Percentiles rank a stretch among this genome's conserved stretches.
phyloP scores from a whole-genome alignment of 2,329 filamentous ascomycete species.

The Lachnellula subtilissima region DNA sequence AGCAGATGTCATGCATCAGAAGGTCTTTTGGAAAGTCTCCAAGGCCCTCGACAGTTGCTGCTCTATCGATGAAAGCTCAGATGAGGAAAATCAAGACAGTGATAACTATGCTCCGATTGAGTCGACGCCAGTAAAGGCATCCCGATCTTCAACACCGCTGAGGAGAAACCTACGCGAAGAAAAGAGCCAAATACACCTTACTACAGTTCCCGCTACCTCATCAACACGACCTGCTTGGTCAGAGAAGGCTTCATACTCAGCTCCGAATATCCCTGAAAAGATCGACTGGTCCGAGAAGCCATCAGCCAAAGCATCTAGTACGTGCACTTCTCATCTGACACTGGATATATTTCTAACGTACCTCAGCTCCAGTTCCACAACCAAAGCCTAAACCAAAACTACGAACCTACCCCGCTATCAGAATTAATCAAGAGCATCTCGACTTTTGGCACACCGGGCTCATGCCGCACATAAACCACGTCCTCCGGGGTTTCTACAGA shows the following conservation, averaged over 20 bases:
- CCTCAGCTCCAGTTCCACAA: constrained; percentile 11
- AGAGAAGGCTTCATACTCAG: constrained; percentile 22
- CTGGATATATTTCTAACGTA: neutral
- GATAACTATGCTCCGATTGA: constrained; percentile 39
- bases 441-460: constrained; percentile 68
- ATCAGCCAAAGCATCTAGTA: constrained; percentile 16
- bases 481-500: constrained; percentile 65
- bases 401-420: constrained; percentile 55
- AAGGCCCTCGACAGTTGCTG: constrained; percentile 53
- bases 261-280: constrained; percentile 14
- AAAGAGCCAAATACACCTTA: constrained; percentile 13
- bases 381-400: constrained; percentile 38
- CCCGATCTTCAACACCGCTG: constrained; percentile 17
- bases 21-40: constrained; percentile 48
- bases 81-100: constrained; percentile 46
- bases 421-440: constrained; percentile 54
- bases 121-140: constrained; percentile 17
- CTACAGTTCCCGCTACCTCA: constrained; percentile 2
- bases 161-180: constrained; percentile 16
- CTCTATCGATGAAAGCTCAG: constrained; percentile 55
- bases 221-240: constrained; percentile 17
- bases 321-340: constrained; percentile 3
- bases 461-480: constrained; percentile 68
- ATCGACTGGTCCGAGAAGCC: constrained; percentile 24
- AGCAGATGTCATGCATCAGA: constrained; percentile 52